Conservation (phyloP, 495 filamentous ascomycete genomes). For the Talaromyces adpressus region DNA sequence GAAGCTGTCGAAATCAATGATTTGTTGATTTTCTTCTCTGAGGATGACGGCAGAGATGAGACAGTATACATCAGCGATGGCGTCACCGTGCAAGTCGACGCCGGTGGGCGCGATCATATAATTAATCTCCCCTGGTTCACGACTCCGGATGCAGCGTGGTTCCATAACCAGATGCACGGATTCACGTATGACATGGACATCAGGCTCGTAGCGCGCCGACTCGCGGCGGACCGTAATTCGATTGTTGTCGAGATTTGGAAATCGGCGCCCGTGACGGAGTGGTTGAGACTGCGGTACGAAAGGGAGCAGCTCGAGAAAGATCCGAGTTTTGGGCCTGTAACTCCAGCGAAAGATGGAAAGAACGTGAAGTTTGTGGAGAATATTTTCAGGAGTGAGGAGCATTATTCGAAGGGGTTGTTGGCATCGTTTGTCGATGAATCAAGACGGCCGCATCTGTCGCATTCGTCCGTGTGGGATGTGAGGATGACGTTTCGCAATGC, state of each 20-base stretch:
- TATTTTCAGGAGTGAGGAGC: background rate
- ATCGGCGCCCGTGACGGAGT: background rate
- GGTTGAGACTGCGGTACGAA: background rate
- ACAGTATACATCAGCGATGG: background rate
- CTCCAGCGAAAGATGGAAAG: background rate
- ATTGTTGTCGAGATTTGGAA: conserved; percentile 3
- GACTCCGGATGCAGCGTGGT: background rate
- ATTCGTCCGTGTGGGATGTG: background rate
- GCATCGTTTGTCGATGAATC: background rate
- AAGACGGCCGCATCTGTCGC: background rate
- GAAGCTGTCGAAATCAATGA: background rate
- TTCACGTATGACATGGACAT: background rate
- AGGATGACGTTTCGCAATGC: background rate
- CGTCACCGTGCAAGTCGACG: background rate
- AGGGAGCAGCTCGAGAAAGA: background rate
- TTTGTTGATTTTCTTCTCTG: background rate
- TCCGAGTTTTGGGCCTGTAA: background rate
- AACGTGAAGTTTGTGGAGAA: background rate
- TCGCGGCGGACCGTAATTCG: background rate
- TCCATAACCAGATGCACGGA: conserved; percentile 7
- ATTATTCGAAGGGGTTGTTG: background rate
- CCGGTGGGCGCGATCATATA: background rate
- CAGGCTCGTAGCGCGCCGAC: background rate
- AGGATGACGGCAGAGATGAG: background rate
- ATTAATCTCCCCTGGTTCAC: conserved; percentile 8